These are phyloP conservation scores for Penicillium polonicum DNA, from an alignment of 2,329 filamentous ascomycete genomes.

Conservation along the genomic window DNA sequence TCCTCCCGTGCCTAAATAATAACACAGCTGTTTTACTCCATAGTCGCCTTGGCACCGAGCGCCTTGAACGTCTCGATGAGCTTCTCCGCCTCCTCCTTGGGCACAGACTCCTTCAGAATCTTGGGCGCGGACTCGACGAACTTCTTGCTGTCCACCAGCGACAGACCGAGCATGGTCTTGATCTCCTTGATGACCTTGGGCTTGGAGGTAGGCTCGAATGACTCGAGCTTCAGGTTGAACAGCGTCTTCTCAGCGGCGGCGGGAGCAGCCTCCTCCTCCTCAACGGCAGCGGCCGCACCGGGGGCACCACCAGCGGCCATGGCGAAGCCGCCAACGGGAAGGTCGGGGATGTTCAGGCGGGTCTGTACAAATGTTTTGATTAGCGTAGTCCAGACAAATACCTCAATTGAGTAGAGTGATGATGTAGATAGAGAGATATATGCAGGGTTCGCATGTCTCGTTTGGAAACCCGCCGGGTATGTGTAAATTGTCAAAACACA, in stretches of 20 bases:
- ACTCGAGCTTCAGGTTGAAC: constrained; percentile 92
- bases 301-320: constrained; percentile 62
- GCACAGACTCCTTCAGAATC: constrained; percentile 97
- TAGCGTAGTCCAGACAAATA: background rate
- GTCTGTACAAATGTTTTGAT: constrained; percentile 53
- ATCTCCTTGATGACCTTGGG: constrained; percentile 99
- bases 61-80: constrained; percentile 93
- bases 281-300: constrained; percentile 61
- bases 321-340: constrained; percentile 89
- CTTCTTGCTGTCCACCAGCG: constrained; percentile 99
- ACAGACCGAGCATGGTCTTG: constrained; percentile 91
- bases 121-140: constrained; percentile 98
- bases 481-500: constrained; percentile 43
- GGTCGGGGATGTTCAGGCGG: constrained; percentile 95
- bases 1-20: constrained; percentile 13
- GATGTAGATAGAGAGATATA: background rate
- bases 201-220: constrained; percentile 84
- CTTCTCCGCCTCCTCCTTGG: constrained; percentile 99
- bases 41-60: constrained; percentile 79
- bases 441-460: background rate
- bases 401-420: constrained; percentile 4
- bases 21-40: constrained; percentile 67
- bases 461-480: background rate
- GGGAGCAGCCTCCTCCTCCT: constrained; percentile 85
- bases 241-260: constrained; percentile 91